phyloP scores from a whole-genome alignment of 2,329 filamentous ascomycete genomes.

The Esteya vermicola region DNA sequence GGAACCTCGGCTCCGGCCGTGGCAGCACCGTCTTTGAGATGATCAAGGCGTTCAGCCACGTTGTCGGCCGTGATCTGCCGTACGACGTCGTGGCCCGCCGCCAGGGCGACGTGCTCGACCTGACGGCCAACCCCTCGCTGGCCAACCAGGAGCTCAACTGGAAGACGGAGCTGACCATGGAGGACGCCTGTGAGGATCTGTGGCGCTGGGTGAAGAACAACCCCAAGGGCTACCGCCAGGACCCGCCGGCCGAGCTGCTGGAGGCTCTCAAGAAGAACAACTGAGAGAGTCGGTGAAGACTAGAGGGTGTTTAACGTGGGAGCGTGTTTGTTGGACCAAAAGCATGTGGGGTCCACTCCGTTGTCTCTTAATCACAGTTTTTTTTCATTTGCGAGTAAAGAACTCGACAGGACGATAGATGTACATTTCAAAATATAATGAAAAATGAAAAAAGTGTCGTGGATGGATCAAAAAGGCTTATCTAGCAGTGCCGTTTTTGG shows the following conservation, averaged over 20 bases:
- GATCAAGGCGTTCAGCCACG: constrained; percentile 81
- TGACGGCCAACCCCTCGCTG: constrained; percentile 79
- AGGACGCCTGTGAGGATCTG: constrained; percentile 84
- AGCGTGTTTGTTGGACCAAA: too few relatives aligned
- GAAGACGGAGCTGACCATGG: constrained; percentile 82
- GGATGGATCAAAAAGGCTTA: too few relatives aligned
- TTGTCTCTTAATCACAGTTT: too few relatives aligned
- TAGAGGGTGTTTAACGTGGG: too few relatives aligned
- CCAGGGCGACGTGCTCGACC: constrained; percentile 81
- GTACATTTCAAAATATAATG: too few relatives aligned
- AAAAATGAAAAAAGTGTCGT: too few relatives aligned
- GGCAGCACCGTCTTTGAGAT: constrained; percentile 97
- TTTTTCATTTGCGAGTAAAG: too few relatives aligned
- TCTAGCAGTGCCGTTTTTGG: too few relatives aligned
- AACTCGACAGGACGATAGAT: too few relatives aligned
- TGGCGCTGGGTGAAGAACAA: constrained; percentile 98
- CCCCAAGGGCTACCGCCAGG: constrained; percentile 83
- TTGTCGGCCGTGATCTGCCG: constrained; percentile 71
- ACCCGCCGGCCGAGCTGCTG: constrained; percentile 72
- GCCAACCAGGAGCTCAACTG: constrained; percentile 83
- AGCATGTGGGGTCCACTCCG: too few relatives aligned
- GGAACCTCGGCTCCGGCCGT: constrained; percentile 91
- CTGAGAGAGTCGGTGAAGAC: neutral
- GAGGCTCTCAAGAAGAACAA: constrained; percentile 31
- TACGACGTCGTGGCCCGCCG: constrained; percentile 78